phyloP scores from a whole-genome alignment of 2,329 filamentous ascomycete species.

The Pseudogymnoascus destructans region DNA sequence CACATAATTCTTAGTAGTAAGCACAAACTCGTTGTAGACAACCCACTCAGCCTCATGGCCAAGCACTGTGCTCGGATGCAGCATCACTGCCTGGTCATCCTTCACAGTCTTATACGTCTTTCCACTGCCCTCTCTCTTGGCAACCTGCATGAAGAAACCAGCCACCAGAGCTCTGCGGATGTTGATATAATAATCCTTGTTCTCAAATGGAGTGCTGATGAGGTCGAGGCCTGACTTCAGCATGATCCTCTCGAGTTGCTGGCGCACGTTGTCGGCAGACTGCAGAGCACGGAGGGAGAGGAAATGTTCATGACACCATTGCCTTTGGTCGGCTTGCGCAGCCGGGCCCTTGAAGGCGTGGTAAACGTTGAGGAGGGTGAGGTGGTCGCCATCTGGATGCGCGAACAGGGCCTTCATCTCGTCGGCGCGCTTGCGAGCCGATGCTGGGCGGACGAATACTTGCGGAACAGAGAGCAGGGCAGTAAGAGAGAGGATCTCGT shows the following conservation, averaged over 20 bases:
- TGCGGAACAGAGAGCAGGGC: conserved; percentile 89
- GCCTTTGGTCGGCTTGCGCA: conserved; percentile 60
- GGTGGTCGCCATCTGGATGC: conserved; percentile 85
- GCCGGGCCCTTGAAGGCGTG: conserved; percentile 81
- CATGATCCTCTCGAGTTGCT: conserved; percentile 92
- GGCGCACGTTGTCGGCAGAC: conserved; percentile 86
- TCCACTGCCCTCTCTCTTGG: conserved; percentile 76
- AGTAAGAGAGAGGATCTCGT: conserved; percentile 92
- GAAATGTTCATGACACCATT: conserved; percentile 97
- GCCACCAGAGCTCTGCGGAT: conserved; percentile 84
- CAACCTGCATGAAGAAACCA: conserved; percentile 99
- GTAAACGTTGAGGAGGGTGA: conserved; percentile 94
- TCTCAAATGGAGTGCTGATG: conserved; percentile 75
- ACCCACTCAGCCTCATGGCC: conserved; percentile 90
- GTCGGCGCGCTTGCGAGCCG: conserved; percentile 78
- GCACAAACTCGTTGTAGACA: conserved; percentile 94
- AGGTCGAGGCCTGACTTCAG: conserved; percentile 79
- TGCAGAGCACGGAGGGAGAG: conserved; percentile 77
- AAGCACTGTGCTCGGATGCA: conserved; percentile 88
- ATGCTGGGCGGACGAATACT: conserved; percentile 78
- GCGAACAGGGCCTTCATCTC: conserved; percentile 95
- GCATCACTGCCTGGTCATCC: conserved; percentile 83
- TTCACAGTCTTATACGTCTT: conserved; percentile 95
- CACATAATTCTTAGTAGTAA: conserved; percentile 97
- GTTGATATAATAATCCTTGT: conserved; percentile 97